Evolutionary conservation across 805 yeast species (phyloP).

Genomic region (Vanderwaltozyma tropicalis): DNA sequence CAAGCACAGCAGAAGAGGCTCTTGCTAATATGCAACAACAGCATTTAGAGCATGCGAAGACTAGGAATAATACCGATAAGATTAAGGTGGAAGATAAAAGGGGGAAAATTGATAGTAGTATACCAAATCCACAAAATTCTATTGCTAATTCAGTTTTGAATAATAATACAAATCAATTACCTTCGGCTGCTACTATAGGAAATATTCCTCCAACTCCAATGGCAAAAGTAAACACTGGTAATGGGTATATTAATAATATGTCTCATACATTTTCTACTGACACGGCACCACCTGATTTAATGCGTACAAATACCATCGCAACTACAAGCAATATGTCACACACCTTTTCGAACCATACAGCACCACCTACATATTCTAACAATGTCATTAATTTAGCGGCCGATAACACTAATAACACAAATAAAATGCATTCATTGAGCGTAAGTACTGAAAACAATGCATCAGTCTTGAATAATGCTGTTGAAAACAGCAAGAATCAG

Average conservation of each 20-base stretch:
- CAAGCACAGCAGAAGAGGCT: conserved; percentile 22
- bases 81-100: not conserved
- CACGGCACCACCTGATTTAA: not conserved
- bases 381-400: not conserved
- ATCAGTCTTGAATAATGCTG: no score
- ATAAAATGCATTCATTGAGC: no score
- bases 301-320: not conserved
- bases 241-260: not conserved
- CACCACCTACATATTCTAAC: not conserved
- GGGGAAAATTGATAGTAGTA: not conserved
- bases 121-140: not conserved
- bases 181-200: no score
- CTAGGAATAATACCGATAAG: not conserved
- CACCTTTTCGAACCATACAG: not conserved
- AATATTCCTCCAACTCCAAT: conserved; percentile 2
- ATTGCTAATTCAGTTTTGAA: no score
- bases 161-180: no score
- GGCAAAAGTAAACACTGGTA: not conserved
- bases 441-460: no score
- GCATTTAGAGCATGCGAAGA: conserved; percentile 13
- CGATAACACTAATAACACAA: no score
- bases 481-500: not conserved
- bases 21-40: conserved; percentile 26
- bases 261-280: not conserved
- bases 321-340: not conserved